phyloP scores from a whole-genome alignment of 2,329 filamentous ascomycete species.

The Pseudogymnoascus sp. region DNA sequence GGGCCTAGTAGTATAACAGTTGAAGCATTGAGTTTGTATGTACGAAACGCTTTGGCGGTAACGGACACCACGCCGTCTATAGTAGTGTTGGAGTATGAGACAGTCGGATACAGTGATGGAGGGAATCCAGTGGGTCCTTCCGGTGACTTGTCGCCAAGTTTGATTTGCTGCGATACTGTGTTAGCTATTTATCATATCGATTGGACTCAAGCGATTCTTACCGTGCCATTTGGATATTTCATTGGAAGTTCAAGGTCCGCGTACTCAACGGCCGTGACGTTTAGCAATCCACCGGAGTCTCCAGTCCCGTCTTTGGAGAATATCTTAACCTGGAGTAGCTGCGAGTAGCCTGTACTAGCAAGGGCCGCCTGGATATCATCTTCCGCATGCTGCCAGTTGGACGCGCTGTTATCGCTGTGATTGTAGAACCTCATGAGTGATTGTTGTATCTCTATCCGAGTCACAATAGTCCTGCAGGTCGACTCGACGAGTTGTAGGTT shows the following conservation, averaged over 20 bases:
- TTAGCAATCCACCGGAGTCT: slow-evolving; percentile 48
- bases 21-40: slow-evolving; percentile 33
- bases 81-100: slow-evolving; percentile 46
- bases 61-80: neutral
- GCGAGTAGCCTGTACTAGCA: slow-evolving; percentile 39
- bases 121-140: slow-evolving; percentile 54
- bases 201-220: neutral
- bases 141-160: slow-evolving; percentile 47
- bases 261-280: slow-evolving; percentile 45
- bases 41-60: slow-evolving; percentile 18
- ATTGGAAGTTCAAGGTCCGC: slow-evolving; percentile 55
- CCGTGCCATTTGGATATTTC: slow-evolving; percentile 43
- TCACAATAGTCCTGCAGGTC: slow-evolving; percentile 62
- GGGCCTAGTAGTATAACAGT: slow-evolving; percentile 69
- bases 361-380: slow-evolving; percentile 67
- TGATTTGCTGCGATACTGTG: slow-evolving; percentile 26
- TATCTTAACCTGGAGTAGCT: slow-evolving; percentile 62
- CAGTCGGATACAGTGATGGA: slow-evolving; percentile 64
- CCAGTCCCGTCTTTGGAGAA: slow-evolving; percentile 61
- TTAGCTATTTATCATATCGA: neutral
- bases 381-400: slow-evolving; percentile 52
- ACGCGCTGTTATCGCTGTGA: slow-evolving; percentile 41
- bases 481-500: slow-evolving; percentile 73
- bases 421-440: slow-evolving; percentile 44
- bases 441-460: slow-evolving; percentile 51